Conservation (phyloP, 108 stramenopile species). For the Cyclotella kingstonii region DNA sequence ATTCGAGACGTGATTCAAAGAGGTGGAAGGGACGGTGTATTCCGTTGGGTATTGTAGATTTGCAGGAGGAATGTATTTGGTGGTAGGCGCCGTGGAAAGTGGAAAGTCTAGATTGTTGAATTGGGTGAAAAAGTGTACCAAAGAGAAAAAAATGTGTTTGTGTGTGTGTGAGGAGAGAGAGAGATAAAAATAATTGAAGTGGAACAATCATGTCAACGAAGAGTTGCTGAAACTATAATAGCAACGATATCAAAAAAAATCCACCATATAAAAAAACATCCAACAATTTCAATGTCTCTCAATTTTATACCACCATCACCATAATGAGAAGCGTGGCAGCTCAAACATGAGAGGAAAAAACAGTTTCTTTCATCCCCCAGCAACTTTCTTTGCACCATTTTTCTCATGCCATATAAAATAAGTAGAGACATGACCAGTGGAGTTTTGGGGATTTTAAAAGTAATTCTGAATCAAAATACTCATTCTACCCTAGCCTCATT, state of each 20-base stretch:
- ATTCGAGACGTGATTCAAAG: conserved; percentile 39
- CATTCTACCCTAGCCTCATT: not conserved
- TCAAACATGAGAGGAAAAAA: conserved; percentile 37
- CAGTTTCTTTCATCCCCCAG: too few relatives aligned
- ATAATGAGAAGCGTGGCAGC: conserved; percentile 19
- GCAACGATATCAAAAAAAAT: not conserved
- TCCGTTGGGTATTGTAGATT: conserved; percentile 25
- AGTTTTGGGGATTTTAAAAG: conserved; percentile 12
- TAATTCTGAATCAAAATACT: not conserved
- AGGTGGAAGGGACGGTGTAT: conserved; percentile 37
- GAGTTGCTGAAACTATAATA: too few relatives aligned
- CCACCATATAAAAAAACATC: not conserved
- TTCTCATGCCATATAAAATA: conserved; percentile 15
- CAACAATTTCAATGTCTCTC: conserved; percentile 7
- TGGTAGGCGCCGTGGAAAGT: conserved; percentile 33
- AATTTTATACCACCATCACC: conserved; percentile 30
- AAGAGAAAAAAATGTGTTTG: not conserved
- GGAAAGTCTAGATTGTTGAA: conserved; percentile 14
- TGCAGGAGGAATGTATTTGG: conserved; percentile 38
- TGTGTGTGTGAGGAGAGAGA: too few relatives aligned
- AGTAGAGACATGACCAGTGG: conserved; percentile 11
- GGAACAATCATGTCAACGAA: too few relatives aligned
- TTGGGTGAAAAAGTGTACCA: not conserved
- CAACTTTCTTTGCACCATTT: conserved; percentile 22
- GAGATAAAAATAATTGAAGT: not conserved